These are phyloP conservation scores for Lathyrus sativus DNA, from an alignment of 306 rosid species.

Conservation along the genomic window DNA sequence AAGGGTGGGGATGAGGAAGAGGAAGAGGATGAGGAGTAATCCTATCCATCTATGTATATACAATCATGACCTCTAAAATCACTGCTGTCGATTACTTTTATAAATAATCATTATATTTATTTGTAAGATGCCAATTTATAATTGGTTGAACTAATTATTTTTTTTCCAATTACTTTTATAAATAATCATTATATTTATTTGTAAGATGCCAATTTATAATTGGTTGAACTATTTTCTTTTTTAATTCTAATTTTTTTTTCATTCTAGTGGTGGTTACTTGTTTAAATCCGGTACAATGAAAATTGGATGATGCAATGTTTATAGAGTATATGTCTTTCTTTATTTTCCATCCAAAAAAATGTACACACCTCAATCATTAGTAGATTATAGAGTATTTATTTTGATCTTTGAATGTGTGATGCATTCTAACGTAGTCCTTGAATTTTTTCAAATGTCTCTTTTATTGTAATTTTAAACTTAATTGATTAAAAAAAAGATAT, in stretches of 20 bases:
- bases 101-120: constrained; percentile 34
- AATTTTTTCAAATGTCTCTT: no score
- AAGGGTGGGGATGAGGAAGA: constrained; percentile 49
- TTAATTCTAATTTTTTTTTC: no score
- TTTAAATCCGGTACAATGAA: no score
- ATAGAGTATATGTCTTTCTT: not conserved
- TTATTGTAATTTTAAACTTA: no score
- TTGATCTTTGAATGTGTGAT: no score
- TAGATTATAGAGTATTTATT: no score
- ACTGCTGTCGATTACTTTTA: not conserved
- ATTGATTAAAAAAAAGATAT: no score
- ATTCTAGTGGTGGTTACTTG: no score
- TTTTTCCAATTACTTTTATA: not conserved
- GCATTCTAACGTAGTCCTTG: no score
- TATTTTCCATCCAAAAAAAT: no score
- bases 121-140: constrained; percentile 1
- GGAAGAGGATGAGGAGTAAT: no score
- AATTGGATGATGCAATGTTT: not conserved
- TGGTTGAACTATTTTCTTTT: constrained; percentile 3
- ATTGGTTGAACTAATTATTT: constrained; percentile 10
- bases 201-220: constrained; percentile 7
- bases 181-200: constrained; percentile 30
- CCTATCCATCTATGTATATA: not conserved
- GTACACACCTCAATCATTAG: no score
- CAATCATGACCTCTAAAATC: not conserved